phyloP scores from a whole-genome alignment of 2,329 filamentous ascomycete genomes.

The Pseudogymnoascus sp. region DNA sequence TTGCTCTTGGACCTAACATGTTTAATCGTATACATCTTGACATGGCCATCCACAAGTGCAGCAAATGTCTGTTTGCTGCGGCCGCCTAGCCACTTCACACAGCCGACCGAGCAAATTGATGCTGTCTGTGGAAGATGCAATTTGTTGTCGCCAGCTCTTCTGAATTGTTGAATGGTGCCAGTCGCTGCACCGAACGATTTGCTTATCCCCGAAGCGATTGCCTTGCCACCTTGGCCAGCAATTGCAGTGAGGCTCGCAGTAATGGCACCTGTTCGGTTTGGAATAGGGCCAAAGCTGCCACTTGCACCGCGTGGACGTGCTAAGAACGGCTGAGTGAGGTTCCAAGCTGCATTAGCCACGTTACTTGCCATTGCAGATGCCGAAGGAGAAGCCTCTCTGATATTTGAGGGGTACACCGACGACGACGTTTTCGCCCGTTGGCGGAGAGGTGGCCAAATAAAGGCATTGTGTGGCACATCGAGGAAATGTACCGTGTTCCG shows the following conservation, averaged over 20 bases:
- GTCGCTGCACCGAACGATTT: slow-evolving; percentile 64
- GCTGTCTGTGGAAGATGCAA: slow-evolving; percentile 58
- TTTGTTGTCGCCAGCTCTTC: slow-evolving; percentile 70
- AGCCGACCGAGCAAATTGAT: slow-evolving; percentile 49
- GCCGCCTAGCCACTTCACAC: slow-evolving; percentile 60
- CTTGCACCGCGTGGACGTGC: slow-evolving; percentile 29
- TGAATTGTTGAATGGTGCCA: slow-evolving; percentile 64
- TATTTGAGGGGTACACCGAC: not conserved
- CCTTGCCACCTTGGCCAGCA: slow-evolving; percentile 65
- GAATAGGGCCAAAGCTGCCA: slow-evolving; percentile 13
- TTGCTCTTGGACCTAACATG: slow-evolving; percentile 46
- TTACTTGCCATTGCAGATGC: slow-evolving; percentile 30
- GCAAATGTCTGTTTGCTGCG: slow-evolving; percentile 54
- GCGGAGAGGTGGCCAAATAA: slow-evolving; percentile 76
- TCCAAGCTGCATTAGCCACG: slow-evolving; percentile 31
- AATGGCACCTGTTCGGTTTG: slow-evolving; percentile 26
- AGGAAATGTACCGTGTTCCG: slow-evolving; percentile 93
- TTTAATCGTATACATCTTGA: slow-evolving; percentile 52
- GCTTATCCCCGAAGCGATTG: slow-evolving; percentile 67
- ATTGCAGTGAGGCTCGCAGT: slow-evolving; percentile 34
- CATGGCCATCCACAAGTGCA: slow-evolving; percentile 49
- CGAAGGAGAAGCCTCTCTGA: slow-evolving; percentile 41
- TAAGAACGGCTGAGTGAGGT: slow-evolving; percentile 29
- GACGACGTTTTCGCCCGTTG: slow-evolving; percentile 34
- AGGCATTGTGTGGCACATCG: slow-evolving; percentile 75